phyloP scores from a whole-genome alignment of 805 yeast genomes.

The Nakazawaea pomicola region DNA sequence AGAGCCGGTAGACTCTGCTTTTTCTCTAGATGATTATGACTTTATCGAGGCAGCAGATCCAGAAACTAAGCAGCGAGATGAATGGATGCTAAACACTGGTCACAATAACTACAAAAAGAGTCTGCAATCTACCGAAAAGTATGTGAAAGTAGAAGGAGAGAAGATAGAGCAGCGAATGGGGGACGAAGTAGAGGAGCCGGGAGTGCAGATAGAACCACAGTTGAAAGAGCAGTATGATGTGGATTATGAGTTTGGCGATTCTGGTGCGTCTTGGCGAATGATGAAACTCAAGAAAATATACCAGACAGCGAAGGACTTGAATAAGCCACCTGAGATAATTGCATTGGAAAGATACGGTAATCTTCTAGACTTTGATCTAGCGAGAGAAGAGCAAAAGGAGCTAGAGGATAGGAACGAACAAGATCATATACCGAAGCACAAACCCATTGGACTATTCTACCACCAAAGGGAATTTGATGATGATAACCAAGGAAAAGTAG shows the following conservation, averaged over 20 bases:
- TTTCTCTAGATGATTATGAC: conserved; percentile 6
- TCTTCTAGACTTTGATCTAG: conserved; percentile 23
- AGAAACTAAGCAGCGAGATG: neutral
- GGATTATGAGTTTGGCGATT: conserved; percentile 31
- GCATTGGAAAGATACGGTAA: conserved; percentile 26
- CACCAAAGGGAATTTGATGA: conserved; percentile 15
- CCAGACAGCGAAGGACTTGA: conserved; percentile 17
- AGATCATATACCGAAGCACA: conserved; percentile 14
- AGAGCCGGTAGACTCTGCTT: neutral
- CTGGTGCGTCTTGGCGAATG: conserved; percentile 34
- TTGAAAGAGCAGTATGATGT: conserved; percentile 15
- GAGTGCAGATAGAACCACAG: neutral
- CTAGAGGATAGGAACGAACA: conserved; percentile 17
- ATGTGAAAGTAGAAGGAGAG: too few species aligned
- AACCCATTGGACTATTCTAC: conserved; percentile 22
- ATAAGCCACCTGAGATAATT: conserved; percentile 18
- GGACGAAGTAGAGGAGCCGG: too few species aligned
- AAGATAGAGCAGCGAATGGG: too few species aligned
- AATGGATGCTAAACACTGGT: conserved; percentile 7
- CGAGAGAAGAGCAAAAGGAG: conserved; percentile 29
- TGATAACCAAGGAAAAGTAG: conserved; percentile 7
- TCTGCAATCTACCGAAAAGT: neutral
- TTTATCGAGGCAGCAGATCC: conserved; percentile 5
- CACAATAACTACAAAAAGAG: neutral
- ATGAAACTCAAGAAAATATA: conserved; percentile 25